These are phyloP conservation scores for Pseudocercospora fijiensis DNA, from an alignment of 2,329 filamentous ascomycete genomes.

Conservation along the genomic window DNA sequence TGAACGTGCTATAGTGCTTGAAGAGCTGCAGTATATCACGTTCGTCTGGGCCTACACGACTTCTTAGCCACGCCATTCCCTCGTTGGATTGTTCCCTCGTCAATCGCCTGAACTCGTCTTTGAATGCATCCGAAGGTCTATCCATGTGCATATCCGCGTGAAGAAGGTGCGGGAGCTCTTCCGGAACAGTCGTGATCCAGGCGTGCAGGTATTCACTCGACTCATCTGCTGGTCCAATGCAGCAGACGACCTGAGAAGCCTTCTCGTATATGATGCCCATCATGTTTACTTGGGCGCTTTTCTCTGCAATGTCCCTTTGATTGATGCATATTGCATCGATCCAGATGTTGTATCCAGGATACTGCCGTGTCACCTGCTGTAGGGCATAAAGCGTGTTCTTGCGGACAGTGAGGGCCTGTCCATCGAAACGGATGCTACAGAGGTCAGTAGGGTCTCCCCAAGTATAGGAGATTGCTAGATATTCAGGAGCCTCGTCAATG, in stretches of 20 bases:
- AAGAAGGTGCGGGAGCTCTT: not conserved
- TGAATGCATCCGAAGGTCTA: not conserved
- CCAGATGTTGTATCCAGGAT: not conserved
- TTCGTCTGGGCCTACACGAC: not conserved
- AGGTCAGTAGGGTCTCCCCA: not conserved
- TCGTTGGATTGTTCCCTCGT: not conserved
- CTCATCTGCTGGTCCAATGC: not conserved
- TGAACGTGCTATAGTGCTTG: not conserved
- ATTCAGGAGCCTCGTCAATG: not conserved
- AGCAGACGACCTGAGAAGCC: not conserved
- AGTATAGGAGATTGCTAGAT: not conserved
- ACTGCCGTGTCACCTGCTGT: not conserved
- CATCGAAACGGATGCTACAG: not conserved
- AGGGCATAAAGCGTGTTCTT: not conserved
- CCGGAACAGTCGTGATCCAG: not conserved
- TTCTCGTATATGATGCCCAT: not conserved
- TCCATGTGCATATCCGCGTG: not conserved
- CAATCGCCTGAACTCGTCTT: not conserved
- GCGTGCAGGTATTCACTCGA: not conserved
- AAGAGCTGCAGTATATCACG: not conserved
- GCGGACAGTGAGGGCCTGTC: not conserved
- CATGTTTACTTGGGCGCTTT: not conserved
- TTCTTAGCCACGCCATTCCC: not conserved
- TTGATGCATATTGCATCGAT: not conserved
- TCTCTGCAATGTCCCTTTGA: not conserved